Evolutionary conservation across 1,284 basidiomycete species (phyloP).

Genomic region (Hymenochaete sp.): DNA sequence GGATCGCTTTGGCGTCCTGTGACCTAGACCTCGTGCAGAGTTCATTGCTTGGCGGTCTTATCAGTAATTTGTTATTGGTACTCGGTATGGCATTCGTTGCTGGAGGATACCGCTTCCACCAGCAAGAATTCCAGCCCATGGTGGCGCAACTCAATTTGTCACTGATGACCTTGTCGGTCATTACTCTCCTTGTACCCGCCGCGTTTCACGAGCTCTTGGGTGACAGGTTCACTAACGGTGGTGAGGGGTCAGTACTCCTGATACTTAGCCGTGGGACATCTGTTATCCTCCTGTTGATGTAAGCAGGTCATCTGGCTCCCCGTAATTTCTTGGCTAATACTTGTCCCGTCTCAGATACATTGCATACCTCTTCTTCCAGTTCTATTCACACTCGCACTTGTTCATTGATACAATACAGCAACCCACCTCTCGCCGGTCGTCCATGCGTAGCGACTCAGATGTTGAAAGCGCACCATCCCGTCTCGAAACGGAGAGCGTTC

Average conservation of each 20-base stretch:
- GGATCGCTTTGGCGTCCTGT: slow-evolving; percentile 41
- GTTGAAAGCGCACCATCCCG: no score
- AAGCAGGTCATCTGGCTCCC: slow-evolving; percentile 27
- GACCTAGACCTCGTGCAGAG: slow-evolving; percentile 60
- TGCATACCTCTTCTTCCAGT: slow-evolving; percentile 42
- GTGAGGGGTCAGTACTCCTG: slow-evolving; percentile 32
- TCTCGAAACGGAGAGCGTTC: no score
- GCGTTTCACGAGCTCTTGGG: slow-evolving; percentile 44
- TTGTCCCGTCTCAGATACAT: slow-evolving; percentile 30
- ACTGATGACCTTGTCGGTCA: slow-evolving; percentile 48
- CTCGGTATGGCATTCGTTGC: slow-evolving; percentile 54
- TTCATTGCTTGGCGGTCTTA: slow-evolving; percentile 49
- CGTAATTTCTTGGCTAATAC: neutral
- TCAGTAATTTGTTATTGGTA: slow-evolving; percentile 60
- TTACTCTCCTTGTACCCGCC: slow-evolving; percentile 51
- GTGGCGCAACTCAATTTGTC: slow-evolving; percentile 60
- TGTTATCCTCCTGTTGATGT: slow-evolving; percentile 50
- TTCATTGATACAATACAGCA: slow-evolving; percentile 38
- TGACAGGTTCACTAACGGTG: slow-evolving; percentile 27
- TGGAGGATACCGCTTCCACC: slow-evolving; percentile 53
- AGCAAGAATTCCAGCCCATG: slow-evolving; percentile 54
- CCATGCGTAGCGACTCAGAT: no score
- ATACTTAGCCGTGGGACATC: slow-evolving; percentile 39
- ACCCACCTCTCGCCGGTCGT: slow-evolving; percentile 20
- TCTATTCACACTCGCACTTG: slow-evolving; percentile 54